Percentiles rank a stretch among this genome's conserved stretches.
phyloP scores from a whole-genome alignment of 208 protist genomes.

The Trichomonas tenax region DNA sequence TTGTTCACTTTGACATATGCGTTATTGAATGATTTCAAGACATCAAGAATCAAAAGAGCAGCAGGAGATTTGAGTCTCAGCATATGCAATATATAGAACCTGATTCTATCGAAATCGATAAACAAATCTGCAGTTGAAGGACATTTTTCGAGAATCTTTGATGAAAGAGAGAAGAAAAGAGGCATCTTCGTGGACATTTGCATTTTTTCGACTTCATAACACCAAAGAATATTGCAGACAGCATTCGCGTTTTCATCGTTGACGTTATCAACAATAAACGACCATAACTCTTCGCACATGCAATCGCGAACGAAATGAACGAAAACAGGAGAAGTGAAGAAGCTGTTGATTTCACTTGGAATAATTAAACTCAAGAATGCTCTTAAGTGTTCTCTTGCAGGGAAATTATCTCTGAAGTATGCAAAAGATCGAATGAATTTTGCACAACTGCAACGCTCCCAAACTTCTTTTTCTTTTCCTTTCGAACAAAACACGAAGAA shows the following conservation, averaged over 20 bases:
- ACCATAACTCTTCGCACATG: not conserved
- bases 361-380: not conserved
- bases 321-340: not conserved
- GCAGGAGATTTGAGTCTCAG: not conserved
- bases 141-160: not conserved
- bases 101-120: not conserved
- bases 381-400: not conserved
- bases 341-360: not conserved
- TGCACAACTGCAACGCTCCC: not conserved
- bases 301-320: not conserved
- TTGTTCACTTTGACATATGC: not conserved
- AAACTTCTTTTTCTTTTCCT: not conserved
- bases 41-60: not conserved
- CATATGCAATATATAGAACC: not conserved
- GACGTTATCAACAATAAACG: not conserved
- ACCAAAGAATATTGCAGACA: not conserved
- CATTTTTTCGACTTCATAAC: not conserved
- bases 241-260: not conserved
- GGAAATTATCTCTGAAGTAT: not conserved
- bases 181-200: not conserved
- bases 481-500: not conserved
- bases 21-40: not conserved
- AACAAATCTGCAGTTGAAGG: not conserved
- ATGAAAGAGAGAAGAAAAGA: not conserved
- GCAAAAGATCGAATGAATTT: not conserved